phyloP scores from a whole-genome alignment of 148 eudicot genomes.

The Rhododendron simsii region DNA sequence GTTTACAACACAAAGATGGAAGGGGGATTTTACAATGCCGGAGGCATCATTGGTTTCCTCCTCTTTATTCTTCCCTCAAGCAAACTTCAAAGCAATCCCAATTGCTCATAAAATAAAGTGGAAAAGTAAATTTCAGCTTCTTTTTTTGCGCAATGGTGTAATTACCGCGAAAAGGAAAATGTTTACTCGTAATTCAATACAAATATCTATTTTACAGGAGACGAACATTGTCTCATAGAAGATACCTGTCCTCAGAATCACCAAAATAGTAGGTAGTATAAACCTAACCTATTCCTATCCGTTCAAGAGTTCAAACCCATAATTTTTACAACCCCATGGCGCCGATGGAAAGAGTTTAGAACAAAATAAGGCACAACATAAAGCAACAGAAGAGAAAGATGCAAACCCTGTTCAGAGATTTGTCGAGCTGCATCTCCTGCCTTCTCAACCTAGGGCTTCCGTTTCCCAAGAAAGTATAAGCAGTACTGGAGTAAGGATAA shows the following conservation, averaged over 20 bases:
- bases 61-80: background rate
- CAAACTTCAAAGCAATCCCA: background rate
- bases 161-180: background rate
- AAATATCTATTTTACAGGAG: background rate
- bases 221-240: background rate
- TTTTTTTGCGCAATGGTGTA: background rate
- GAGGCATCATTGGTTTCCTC: background rate
- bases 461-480: conserved; percentile 30
- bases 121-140: background rate
- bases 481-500: conserved; percentile 37
- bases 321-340: background rate
- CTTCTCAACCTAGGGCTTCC: conserved; percentile 56
- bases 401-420: conserved; percentile 65
- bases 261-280: background rate
- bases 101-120: background rate
- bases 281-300: background rate
- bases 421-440: conserved; percentile 64
- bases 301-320: background rate
- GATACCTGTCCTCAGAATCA: background rate
- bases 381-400: conserved; percentile 66
- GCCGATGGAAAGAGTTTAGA: background rate
- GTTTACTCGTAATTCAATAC: background rate
- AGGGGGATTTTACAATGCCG: background rate
- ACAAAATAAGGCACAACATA: conserved; percentile 46
- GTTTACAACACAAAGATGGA: background rate